Percentiles rank a stretch among this genome's conserved stretches.
Evolutionary conservation across 1,139 yeast species (phyloP).

Genomic region (Pichia sp.): DNA sequence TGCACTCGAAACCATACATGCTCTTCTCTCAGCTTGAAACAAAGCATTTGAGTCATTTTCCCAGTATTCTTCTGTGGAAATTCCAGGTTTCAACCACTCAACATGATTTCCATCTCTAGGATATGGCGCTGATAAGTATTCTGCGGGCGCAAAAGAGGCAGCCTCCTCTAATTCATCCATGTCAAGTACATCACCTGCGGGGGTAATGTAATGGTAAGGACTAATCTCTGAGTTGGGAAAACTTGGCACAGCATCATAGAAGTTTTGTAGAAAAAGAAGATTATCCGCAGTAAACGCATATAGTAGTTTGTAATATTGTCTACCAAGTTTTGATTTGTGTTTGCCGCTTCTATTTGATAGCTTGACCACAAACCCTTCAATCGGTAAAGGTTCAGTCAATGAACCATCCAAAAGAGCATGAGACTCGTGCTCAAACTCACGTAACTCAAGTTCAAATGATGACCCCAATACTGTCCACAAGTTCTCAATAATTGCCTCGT

Average conservation of each 20-base stretch:
- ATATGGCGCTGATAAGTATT: conserved; percentile 29
- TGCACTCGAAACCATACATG: conserved; percentile 49
- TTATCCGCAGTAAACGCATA: conserved; percentile 62
- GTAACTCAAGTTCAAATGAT: conserved; percentile 48
- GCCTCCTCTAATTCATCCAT: conserved; percentile 18
- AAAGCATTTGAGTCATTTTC: conserved; percentile 50
- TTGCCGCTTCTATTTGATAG: conserved; percentile 48
- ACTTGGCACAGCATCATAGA: conserved; percentile 57
- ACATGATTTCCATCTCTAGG: conserved; percentile 43
- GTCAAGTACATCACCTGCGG: conserved; percentile 23
- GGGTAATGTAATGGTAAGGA: conserved; percentile 26
- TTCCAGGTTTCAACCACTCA: conserved; percentile 46
- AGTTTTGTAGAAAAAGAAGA: conserved; percentile 51
- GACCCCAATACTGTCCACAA: conserved; percentile 34
- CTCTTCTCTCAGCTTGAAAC: conserved; percentile 56
- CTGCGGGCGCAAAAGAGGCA: conserved; percentile 1
- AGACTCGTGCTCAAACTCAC: conserved; percentile 45
- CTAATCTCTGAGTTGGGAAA: conserved; percentile 27
- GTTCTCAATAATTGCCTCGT: conserved; percentile 39
- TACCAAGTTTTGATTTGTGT: conserved; percentile 28
- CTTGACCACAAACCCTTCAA: conserved; percentile 71
- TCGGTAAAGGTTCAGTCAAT: conserved; percentile 50
- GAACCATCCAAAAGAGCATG: conserved; percentile 23
- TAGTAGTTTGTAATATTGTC: conserved; percentile 44
- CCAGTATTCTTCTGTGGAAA: conserved; percentile 35